Evolutionary conservation across 805 yeast genomes (phyloP), one percentile per base, ranked within the genome.

Genomic region (Candida ulmi): DNA sequence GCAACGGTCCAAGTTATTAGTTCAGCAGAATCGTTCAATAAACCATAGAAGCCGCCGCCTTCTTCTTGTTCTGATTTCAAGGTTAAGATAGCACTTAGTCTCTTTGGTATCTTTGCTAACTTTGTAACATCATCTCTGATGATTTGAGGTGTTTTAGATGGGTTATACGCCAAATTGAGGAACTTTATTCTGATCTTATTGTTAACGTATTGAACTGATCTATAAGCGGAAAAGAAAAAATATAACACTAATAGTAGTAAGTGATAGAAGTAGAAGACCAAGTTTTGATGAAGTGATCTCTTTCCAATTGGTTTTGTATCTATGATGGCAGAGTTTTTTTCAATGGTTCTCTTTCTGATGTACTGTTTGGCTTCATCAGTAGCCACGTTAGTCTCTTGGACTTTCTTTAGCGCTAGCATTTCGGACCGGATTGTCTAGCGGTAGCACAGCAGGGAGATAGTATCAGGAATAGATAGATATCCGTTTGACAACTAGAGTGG

Each of bases 1-100:
- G 95, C 83, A n/a, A 87, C 60, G 30, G 88, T 73, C 99, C 99
- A 93, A 6, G 93, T 80, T 1, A 78, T 72, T 28, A 90, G 46
- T 52, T 90, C 96, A 35, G 90, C 75, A 6, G 82, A 73, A 51
- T 86, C 86, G 48, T 76, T 79, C 51, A 90, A 68, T 32, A 91
- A 66, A 0, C 95, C 96, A 44, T 82, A 86, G 32, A 83, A 61
- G 2, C 97, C 97, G 25, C 95, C 96, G 43, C 88, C 91, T 51
- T 87, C 95, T 50, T 81, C 91, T 45, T 83, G 85, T 42, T 79
- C 88, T 21, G 81, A 73, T 54, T 79, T 80, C 56, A 80, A 72
- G 49, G 76, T 80, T 41, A 93, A 63, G n/a, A 91, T 78, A 17
- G 85, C 78, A 8, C 95, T 83, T 17, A 93, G 53, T 36, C 84